Conservation (phyloP, 805 yeast species). For the Danielia reshetovae region DNA sequence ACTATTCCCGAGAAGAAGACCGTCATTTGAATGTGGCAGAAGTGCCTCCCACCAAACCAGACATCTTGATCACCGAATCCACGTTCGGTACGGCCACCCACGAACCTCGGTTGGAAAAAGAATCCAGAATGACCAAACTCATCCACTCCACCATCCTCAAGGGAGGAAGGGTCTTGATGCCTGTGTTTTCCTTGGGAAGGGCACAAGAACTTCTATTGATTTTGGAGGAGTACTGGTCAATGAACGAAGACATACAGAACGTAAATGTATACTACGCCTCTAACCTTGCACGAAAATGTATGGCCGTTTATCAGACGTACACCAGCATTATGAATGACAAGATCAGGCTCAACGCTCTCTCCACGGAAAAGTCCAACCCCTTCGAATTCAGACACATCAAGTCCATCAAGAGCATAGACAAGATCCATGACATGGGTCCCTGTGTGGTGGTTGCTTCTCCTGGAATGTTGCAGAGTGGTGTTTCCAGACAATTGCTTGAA, state of each 20-base stretch:
- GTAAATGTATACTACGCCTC: conserved; percentile 90
- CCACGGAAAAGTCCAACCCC: conserved; percentile 55
- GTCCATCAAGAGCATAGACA: conserved; percentile 73
- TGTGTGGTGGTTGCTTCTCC: conserved; percentile 96
- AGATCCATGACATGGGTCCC: conserved; percentile 90
- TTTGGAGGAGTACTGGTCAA: conserved; percentile 91
- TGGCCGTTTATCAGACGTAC: conserved; percentile 96
- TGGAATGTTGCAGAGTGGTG: conserved; percentile 97
- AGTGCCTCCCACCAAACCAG: conserved; percentile 83
- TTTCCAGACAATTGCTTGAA: conserved; percentile 85
- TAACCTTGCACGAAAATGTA: conserved; percentile 87
- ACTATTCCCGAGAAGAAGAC: conserved; percentile 92
- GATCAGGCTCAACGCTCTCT: conserved; percentile 57
- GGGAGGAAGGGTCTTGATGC: conserved; percentile 90
- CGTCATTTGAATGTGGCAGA: conserved; percentile 95
- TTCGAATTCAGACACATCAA: conserved; percentile 84
- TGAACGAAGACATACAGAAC: conserved; percentile 74
- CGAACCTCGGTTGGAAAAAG: conserved; percentile 85
- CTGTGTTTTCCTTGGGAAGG: conserved; percentile 94
- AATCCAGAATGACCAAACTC: conserved; percentile 69
- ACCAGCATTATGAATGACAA: conserved; percentile 96
- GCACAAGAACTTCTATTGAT: conserved; percentile 92
- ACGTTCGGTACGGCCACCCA: conserved; percentile 98
- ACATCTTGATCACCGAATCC: conserved; percentile 86
- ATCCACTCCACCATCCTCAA: conserved; percentile 79